Base-by-base conservation (phyloP, 192 early-diverging fungal genomes). In the Phycomyces blakesleeanus region DNA sequence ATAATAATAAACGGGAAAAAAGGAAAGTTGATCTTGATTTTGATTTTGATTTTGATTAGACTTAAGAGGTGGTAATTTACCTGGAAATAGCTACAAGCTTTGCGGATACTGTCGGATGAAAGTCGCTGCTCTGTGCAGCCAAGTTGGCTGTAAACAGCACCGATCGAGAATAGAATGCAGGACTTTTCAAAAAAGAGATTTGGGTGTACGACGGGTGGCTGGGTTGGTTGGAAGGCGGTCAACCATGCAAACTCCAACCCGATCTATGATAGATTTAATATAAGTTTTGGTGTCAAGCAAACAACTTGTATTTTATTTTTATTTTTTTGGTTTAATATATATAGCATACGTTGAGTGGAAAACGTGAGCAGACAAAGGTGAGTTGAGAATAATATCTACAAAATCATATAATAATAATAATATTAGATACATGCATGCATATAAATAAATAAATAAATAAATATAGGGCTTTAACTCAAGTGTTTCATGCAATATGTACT, bases 321-420 rank as follows among this genome's bases (percentile, higher is more conserved):
- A 34, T 34, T 34, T 5, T 5, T 34, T 34, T 34, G 2, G 2
- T 5, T 34, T 34, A 34, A 34, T 34, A n/a, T n/a, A n/a, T n/a
- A n/a, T n/a, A n/a, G n/a, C 29, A 2, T 34, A 90, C 89, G 68
- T 94, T 89, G n/a, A 89, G 85, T 10, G 90, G 89, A 64, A 96
- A 96, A 71, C 93, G 94, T 54, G 87, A 83, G 51, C 82, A 66
- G 34, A 95, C 77, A 68, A 87, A 87, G 20, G 83, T 78, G 26
- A 97, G 78, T 74, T 97, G 94, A 0, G 83, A 90, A 63, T 89
- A 92, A 68, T 96, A 96, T 61, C 86, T 90, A 58, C 44, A 54
- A 15, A 59, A 10, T 5, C 2, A 22, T 2, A 50, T 16, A 50
- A 5, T 50, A 22, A 50, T n/a, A n/a, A n/a, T n/a, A n/a, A n/a